Conservation (phyloP, 306 rosid species). For the Clitoria ternatea region DNA sequence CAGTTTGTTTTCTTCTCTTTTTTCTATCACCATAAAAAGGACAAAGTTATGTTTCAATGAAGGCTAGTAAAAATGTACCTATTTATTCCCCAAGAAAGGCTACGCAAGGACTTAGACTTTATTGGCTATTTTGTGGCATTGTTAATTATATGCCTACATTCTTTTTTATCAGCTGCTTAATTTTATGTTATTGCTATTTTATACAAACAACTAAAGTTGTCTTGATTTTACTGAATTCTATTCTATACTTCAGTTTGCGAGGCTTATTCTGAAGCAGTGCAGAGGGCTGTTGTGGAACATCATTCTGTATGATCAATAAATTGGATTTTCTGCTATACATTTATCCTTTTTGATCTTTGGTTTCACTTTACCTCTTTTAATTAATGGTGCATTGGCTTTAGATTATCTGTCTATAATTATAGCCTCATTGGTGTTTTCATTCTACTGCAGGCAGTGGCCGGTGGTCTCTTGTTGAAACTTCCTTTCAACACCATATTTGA, state of each 20-base stretch:
- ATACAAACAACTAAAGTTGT: constrained; percentile 1
- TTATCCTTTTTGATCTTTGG: background rate
- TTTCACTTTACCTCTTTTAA: constrained; percentile 13
- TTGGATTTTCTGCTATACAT: constrained; percentile 20
- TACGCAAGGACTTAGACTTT: background rate
- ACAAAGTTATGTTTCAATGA: background rate
- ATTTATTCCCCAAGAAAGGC: background rate
- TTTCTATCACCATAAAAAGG: background rate
- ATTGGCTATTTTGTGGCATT: background rate
- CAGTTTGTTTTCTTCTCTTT: constrained; percentile 3
- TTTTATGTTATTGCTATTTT: background rate
- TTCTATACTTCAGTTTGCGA: constrained; percentile 50
- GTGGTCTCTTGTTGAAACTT: constrained; percentile 65
- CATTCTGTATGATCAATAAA: constrained; percentile 57
- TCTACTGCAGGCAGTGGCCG: constrained; percentile 62
- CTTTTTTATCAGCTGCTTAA: background rate
- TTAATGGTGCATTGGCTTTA: background rate
- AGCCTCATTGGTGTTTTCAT: constrained; percentile 22
- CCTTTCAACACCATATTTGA: constrained; percentile 86
- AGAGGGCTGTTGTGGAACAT: constrained; percentile 57
- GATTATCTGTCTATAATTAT: constrained; percentile 6
- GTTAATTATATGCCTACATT: background rate
- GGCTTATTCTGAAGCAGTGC: constrained; percentile 70
- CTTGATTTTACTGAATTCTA: constrained; percentile 31
- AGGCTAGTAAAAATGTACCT: background rate